Evolutionary conservation across 331 rosid genomes (phyloP).

Genomic region (Stylosanthes scabra): DNA sequence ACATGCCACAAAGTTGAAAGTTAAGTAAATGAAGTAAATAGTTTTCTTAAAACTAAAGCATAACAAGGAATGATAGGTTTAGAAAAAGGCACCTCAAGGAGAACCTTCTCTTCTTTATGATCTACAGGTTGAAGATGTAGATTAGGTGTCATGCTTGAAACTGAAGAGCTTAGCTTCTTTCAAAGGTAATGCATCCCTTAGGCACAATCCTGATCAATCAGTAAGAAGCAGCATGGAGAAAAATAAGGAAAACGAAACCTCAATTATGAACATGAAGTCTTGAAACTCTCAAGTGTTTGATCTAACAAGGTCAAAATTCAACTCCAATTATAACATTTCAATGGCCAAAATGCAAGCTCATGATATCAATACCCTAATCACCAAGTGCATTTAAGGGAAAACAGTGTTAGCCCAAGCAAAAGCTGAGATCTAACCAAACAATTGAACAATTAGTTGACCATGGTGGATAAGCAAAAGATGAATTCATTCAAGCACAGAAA

Average conservation of each 20-base stretch:
- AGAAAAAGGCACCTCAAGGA: conserved; percentile 61
- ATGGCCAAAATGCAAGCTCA: background rate
- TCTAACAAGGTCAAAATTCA: too few species aligned
- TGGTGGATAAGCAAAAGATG: conserved; percentile 34
- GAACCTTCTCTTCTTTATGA: conserved; percentile 53
- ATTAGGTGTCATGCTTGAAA: conserved; percentile 48
- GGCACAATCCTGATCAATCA: conserved; percentile 34
- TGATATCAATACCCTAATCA: background rate
- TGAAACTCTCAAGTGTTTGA: too few species aligned
- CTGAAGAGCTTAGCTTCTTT: conserved; percentile 32
- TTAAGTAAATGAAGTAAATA: background rate
- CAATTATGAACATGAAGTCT: too few species aligned
- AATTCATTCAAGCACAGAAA: background rate
- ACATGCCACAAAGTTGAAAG: conserved; percentile 40
- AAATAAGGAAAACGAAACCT: too few species aligned
- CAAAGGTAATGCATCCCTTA: conserved; percentile 34
- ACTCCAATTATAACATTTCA: background rate
- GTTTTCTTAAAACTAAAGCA: conserved; percentile 1
- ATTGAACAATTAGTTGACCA: conserved; percentile 28
- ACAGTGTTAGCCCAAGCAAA: conserved; percentile 24
- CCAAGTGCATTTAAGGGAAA: conserved; percentile 20
- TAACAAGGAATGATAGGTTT: conserved; percentile 33
- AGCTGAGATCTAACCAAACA: conserved; percentile 17
- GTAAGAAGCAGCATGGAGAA: background rate
- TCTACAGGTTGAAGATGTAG: conserved; percentile 39